These are phyloP conservation scores for Ceratocystis ficicola DNA, from an alignment of 2,329 filamentous ascomycete genomes.

Conservation along the genomic window DNA sequence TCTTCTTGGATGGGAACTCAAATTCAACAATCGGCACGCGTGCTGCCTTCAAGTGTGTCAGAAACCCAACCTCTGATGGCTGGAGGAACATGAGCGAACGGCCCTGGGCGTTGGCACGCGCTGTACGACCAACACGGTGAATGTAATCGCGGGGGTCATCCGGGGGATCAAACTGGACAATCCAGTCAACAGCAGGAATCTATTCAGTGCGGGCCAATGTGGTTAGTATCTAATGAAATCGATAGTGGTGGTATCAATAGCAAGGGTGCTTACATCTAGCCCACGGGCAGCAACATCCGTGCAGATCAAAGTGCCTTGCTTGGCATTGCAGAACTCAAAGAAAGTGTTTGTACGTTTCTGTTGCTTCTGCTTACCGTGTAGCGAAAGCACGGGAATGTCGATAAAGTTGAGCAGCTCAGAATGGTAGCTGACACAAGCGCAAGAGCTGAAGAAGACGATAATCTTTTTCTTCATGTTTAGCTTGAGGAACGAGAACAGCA, in stretches of 20 bases:
- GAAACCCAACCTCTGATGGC: slow-evolving; percentile 82
- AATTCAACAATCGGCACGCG: slow-evolving; percentile 92
- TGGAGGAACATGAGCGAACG: slow-evolving; percentile 87
- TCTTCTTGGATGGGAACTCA: slow-evolving; percentile 84
- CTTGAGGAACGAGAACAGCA: slow-evolving; percentile 91
- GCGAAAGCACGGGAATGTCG: slow-evolving; percentile 73
- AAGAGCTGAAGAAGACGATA: slow-evolving; percentile 90
- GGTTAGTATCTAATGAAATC: background rate
- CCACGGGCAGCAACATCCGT: slow-evolving; percentile 94
- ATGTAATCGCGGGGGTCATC: slow-evolving; percentile 88
- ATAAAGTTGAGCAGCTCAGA: slow-evolving; percentile 95
- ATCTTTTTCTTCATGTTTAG: slow-evolving; percentile 84
- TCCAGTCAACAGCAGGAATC: slow-evolving; percentile 93
- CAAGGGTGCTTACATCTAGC: slow-evolving; percentile 55
- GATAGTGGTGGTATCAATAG: background rate
- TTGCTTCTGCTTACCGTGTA: slow-evolving; percentile 96
- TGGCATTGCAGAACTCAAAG: slow-evolving; percentile 76
- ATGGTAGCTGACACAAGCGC: slow-evolving; percentile 91
- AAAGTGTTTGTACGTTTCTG: slow-evolving; percentile 98
- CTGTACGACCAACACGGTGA: slow-evolving; percentile 90
- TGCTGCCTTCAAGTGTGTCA: slow-evolving; percentile 80
- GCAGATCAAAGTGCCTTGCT: slow-evolving; percentile 79
- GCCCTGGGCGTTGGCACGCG: slow-evolving; percentile 69
- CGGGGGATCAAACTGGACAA: slow-evolving; percentile 88
- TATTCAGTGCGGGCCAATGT: slow-evolving; percentile 26